Base-by-base conservation (phyloP, 2,329 filamentous ascomycete genomes). In the Polychaeton citri region DNA sequence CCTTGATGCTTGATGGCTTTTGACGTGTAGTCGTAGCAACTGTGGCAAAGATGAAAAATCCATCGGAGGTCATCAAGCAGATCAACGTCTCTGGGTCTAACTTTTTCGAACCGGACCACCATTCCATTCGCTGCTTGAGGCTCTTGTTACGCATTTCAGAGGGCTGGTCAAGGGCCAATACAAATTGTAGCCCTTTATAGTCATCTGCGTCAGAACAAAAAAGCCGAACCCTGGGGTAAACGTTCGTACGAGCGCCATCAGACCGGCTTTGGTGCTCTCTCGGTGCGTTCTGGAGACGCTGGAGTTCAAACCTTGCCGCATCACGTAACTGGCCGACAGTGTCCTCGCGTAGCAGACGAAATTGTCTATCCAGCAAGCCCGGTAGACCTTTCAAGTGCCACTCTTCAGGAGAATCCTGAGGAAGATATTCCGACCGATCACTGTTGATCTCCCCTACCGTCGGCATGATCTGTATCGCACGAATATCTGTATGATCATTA, bases 321-420 rank as follows among this genome's bases (percentile, higher is more conserved):
- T 76, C 71, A 1, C 74, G 67, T 2, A 86, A 59, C 42, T 80
- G 77, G 0, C 64, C 71, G 0, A 85, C 56, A 66, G 84, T 76
- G 42, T 85, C 80, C 45, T 86, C 79, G 2, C 81, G 62, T 0
- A 83, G 60, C 0, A 85, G 64, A 0, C 81, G 75, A 43, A 81
- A 87, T 35, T 83, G 75, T 47, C 79, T 81, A 46, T 82, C 80
- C 0, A 81, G 53, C 49, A 84, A 75, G 0, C 55, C 55, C 0
- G 66, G 52, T 1, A 73, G 65, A 0, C 52, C 45, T 1, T 59
- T 39, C 9, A 48, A 20, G 2, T 59, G 38, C 0, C 53, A 40
- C 1, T 70, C 55, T 1, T 60, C 53, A 0, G 79, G 58, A 2
- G 70, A 69, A 3, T 66, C 59, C 0, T 68, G 65, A 0, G 58